These are phyloP conservation scores for Schizophyllum amplum DNA, from an alignment of 1,284 basidiomycete species.

Conservation along the genomic window DNA sequence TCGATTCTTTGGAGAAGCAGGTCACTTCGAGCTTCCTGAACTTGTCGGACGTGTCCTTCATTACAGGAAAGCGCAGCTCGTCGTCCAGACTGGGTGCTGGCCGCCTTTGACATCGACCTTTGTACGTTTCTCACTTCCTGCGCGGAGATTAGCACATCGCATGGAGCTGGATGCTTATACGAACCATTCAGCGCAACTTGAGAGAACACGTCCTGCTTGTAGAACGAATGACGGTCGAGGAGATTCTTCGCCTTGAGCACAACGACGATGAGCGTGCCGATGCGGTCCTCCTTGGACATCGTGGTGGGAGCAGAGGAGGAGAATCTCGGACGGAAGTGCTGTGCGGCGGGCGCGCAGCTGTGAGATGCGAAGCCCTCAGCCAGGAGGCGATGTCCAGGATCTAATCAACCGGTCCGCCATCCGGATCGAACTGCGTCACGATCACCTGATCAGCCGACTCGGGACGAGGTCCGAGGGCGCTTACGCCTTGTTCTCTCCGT, in stretches of 20 bases:
- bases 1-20: slow-evolving; percentile 58
- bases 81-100: slow-evolving; percentile 72
- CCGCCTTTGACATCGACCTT: slow-evolving; percentile 62
- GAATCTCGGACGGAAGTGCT: too few species aligned
- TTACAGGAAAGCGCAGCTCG: slow-evolving; percentile 56
- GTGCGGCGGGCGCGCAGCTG: background rate
- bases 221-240: slow-evolving; percentile 63
- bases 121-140: slow-evolving; percentile 44
- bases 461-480: too few species aligned
- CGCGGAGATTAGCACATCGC: slow-evolving; percentile 4
- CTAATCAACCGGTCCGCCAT: too few species aligned
- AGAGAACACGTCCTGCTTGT: slow-evolving; percentile 69
- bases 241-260: slow-evolving; percentile 68
- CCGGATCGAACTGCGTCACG: too few species aligned
- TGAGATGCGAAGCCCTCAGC: too few species aligned
- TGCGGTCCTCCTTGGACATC: background rate
- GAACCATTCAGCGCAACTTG: slow-evolving; percentile 38
- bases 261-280: slow-evolving; percentile 37
- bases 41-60: slow-evolving; percentile 35
- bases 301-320: background rate
- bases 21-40: slow-evolving; percentile 52
- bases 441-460: too few species aligned
- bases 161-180: too few species aligned
- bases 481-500: background rate
- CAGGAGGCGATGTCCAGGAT: too few species aligned